Base-by-base conservation (phyloP, 192 early-diverging fungal species). In the Coemansia sp. region DNA sequence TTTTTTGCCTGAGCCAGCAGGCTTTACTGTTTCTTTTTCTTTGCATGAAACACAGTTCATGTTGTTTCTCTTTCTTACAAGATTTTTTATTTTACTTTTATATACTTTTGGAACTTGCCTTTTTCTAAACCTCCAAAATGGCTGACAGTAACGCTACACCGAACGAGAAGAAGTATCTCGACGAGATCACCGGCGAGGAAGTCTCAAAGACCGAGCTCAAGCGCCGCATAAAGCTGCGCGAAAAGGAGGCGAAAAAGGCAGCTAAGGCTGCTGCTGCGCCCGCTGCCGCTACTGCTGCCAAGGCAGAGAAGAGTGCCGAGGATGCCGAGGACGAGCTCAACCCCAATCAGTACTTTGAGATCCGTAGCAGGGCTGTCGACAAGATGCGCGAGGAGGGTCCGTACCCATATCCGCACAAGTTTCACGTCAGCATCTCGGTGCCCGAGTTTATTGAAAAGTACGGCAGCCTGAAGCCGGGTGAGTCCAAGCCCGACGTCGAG, bases 351-450 rank as follows among this genome's bases (percentile, higher is more conserved):
- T 93, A 98, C 90, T 99, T 99, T 87, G 97, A 99, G 85, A 90
- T 96, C 79, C 90, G 97, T 66, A 91, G 87, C 67, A 91, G 90
- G 84, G 85, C 84, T 18, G 86, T 99, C 62, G 85, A 85, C 61
- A 86, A 90, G 86, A 83, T 97, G 66, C 91, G 95, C 65, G 87
- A 87, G 71, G 79, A 91, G 64, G 84, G 89, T 39, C 93, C 95
- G 66, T 90, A 92, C 70, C 95, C 97, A 53, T 99, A 99, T 75
- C 97, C 97, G 56, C 91, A 99, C 90, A 99, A 99, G 88, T 99
- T 96, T 90, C 79, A 95, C 48, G 95, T 97, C 26, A 81, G 85
- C 49, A 86, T 94, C 67, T 92, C 91, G 13, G 58, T 99, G 63
- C 85, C 91, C 40, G 89, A 85, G 21, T 99, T 93, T 64, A 95